Evolutionary conservation across 805 yeast species (phyloP), one percentile per base, ranked within the genome.

Genomic region (Kluyveromyces lactis): DNA sequence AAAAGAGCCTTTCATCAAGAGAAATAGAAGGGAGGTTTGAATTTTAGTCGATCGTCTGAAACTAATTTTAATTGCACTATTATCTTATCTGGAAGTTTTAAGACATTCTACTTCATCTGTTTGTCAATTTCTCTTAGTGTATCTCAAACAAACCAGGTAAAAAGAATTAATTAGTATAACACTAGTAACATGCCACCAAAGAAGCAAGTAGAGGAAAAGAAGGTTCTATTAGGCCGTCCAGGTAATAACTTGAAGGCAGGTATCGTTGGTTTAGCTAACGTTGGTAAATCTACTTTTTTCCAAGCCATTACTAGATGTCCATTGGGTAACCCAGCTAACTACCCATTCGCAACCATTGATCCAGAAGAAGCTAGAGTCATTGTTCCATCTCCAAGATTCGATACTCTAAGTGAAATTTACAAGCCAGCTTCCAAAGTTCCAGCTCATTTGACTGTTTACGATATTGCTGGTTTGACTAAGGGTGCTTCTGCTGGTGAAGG

Each of bases 401-500:
- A 90, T 55, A 74, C 71, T 45, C 73, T 92, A 39, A 73, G 75
- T 54, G 75, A 75, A 38, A 66, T 82, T 55, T 92, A 86, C 73
- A 73, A 75, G 56, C 90, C 97, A 44, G 83, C 86, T 55, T 75
- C 83, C 52, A 78, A 78, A 60, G 87, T 90, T 44, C 97, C 97
- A 44, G 96, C 97, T 13, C 81, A 73, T 60, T 78, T 90, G 64
- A 90, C 97, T 42, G 79, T 92, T 43, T 87, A 85, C 58, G 98
- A 92, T 69, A 92, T 92, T 66, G 98, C 98, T 44, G 98, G 98
- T 64, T 73, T 92, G 62, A 90, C 97, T 49, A 86, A 86, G 68
- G 97, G 96, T 68, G 97, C 97, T 28, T 79, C 86, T 44, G 81
- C 84, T 40, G 97, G 97, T 64, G 97, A 87, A 68, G 98, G 98